Evolutionary conservation across 305 asterid genomes (phyloP).

Genomic region (Solanum hybrid): DNA sequence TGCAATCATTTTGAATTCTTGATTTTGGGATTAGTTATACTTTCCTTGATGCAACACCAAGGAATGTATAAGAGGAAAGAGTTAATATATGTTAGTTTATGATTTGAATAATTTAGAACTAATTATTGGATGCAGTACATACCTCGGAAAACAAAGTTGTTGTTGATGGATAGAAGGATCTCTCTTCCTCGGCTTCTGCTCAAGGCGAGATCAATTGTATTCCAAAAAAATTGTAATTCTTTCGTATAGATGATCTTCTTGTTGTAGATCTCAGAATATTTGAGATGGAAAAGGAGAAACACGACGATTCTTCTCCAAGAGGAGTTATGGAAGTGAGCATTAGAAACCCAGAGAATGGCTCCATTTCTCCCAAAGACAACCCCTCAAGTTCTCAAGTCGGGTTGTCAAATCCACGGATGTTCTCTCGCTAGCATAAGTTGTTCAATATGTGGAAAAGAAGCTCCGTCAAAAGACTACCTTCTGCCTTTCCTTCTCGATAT

Average conservation of each 20-base stretch:
- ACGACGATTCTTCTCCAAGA: constrained; percentile 18
- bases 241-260: background rate
- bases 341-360: background rate
- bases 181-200: constrained; percentile 22
- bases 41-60: background rate
- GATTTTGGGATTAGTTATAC: background rate
- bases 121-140: background rate
- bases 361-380: constrained; percentile 4
- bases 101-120: background rate
- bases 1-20: background rate
- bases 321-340: constrained; percentile 28
- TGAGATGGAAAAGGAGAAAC: constrained; percentile 18
- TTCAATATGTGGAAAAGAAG: constrained; percentile 26
- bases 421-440: constrained; percentile 26
- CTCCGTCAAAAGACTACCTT: constrained; percentile 8
- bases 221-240: background rate
- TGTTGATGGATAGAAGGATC: constrained; percentile 7
- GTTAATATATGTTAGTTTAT: too few relatives aligned
- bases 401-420: background rate
- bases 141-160: background rate
- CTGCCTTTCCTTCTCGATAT: constrained; percentile 21
- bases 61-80: background rate
- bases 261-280: constrained; percentile 24
- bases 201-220: constrained; percentile 17
- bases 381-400: background rate